Conservation (phyloP, 2,329 filamentous ascomycete genomes). For the Diplodia scrobiculata region DNA sequence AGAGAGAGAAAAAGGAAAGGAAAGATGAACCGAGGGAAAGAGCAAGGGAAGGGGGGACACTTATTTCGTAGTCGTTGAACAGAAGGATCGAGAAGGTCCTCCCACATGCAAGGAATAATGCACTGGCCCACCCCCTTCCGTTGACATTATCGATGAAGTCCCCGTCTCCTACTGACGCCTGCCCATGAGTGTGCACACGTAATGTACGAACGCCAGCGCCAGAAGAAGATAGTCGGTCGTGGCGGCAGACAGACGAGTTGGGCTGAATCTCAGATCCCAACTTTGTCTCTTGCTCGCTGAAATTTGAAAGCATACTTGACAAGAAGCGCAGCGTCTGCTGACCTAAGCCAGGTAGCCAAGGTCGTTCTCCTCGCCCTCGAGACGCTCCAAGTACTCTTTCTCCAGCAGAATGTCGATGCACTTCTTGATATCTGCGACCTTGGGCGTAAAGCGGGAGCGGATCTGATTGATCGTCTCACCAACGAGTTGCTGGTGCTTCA, state of each 20-base stretch:
- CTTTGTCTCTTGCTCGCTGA: not conserved
- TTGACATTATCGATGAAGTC: not conserved
- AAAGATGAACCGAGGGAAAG: not conserved
- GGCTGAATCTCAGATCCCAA: not conserved
- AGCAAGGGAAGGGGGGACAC: not conserved
- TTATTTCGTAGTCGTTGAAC: not conserved
- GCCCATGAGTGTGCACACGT: constrained; percentile 1
- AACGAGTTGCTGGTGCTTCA: constrained; percentile 95
- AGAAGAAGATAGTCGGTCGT: constrained; percentile 4
- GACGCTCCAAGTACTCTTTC: constrained; percentile 96
- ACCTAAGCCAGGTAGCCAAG: constrained; percentile 82
- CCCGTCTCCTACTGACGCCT: constrained; percentile 16
- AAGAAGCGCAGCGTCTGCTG: not conserved
- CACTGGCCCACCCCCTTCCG: not conserved
- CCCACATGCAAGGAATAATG: constrained; percentile 19
- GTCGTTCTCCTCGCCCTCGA: constrained; percentile 77
- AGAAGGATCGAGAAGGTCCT: not conserved
- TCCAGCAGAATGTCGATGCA: constrained; percentile 98
- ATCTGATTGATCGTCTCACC: constrained; percentile 96
- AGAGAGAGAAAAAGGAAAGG: not conserved
- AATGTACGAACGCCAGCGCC: constrained; percentile 12
- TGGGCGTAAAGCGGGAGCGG: constrained; percentile 86
- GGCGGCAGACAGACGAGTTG: not conserved
- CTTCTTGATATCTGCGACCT: constrained; percentile 96
- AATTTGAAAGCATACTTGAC: not conserved